These are phyloP conservation scores for Nemophila menziesii DNA, from an alignment of 257 asterid genomes.

Conservation along the genomic window DNA sequence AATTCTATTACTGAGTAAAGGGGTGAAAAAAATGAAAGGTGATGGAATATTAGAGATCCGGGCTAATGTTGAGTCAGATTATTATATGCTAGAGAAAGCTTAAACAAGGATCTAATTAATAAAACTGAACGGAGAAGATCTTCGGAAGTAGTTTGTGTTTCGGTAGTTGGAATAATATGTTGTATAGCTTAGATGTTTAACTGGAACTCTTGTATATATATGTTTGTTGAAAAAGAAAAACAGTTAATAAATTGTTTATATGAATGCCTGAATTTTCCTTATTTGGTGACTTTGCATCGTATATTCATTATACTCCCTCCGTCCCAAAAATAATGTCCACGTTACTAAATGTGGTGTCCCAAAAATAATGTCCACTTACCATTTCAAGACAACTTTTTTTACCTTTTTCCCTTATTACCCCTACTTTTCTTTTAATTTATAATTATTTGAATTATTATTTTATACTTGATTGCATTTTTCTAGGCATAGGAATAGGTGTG, in stretches of 20 bases:
- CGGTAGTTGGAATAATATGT: background rate
- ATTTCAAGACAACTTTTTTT: too few species aligned
- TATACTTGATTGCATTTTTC: too few species aligned
- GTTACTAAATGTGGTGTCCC: too few species aligned
- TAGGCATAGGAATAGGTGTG: too few species aligned
- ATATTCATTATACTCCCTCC: too few species aligned
- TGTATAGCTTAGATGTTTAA: background rate
- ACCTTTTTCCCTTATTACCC: too few species aligned
- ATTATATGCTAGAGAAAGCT: background rate
- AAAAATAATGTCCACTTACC: too few species aligned
- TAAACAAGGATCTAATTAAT: background rate
- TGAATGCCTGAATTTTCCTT: background rate
- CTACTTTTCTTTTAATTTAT: too few species aligned
- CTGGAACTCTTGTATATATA: background rate
- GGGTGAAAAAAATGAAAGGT: conserved; percentile 3
- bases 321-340: too few species aligned
- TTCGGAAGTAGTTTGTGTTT: background rate
- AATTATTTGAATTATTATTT: too few species aligned
- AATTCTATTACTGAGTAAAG: conserved; percentile 5
- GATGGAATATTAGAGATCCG: background rate
- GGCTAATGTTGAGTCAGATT: background rate
- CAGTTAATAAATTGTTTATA: background rate
- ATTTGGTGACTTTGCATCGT: background rate
- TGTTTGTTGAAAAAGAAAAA: background rate
- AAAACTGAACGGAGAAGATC: background rate